These are phyloP conservation scores for Exophiala calicioides DNA, from an alignment of 2,329 filamentous ascomycete species.

Conservation along the genomic window DNA sequence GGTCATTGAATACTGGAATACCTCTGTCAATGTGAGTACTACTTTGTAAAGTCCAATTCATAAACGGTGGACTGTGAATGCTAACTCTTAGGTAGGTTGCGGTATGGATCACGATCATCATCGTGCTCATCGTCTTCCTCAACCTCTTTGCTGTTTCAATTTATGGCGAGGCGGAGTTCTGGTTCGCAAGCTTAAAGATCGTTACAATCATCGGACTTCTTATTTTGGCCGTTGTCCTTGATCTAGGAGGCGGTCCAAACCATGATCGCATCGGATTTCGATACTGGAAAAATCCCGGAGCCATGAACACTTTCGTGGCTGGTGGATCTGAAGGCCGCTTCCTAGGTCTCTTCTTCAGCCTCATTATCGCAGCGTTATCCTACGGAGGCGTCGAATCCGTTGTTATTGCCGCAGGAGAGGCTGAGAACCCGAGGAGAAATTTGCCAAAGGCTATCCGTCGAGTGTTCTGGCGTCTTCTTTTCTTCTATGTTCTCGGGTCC, in stretches of 20 bases:
- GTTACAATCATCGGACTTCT: slow-evolving; percentile 53
- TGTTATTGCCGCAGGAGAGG: slow-evolving; percentile 51
- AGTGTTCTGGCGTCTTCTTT: slow-evolving; percentile 58
- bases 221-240: slow-evolving; percentile 59
- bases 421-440: slow-evolving; percentile 46
- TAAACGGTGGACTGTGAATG: too few species aligned
- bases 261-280: slow-evolving; percentile 58
- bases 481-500: slow-evolving; percentile 79
- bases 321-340: slow-evolving; percentile 39
- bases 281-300: slow-evolving; percentile 56
- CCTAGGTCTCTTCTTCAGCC: slow-evolving; percentile 51
- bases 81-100: too few species aligned
- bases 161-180: slow-evolving; percentile 46
- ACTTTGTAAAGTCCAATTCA: too few species aligned
- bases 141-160: slow-evolving; percentile 65
- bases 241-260: slow-evolving; percentile 60
- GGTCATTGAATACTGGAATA: slow-evolving; percentile 46
- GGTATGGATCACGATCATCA: slow-evolving; percentile 32
- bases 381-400: slow-evolving; percentile 55
- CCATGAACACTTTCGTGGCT: slow-evolving; percentile 40
- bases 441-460: slow-evolving; percentile 45
- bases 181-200: slow-evolving; percentile 54
- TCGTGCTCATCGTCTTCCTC: slow-evolving; percentile 49
- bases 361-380: slow-evolving; percentile 53
- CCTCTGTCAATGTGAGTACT: slow-evolving; percentile 32